These are phyloP conservation scores for Remersonia thermophila DNA, from an alignment of 2,329 filamentous ascomycete genomes.

Conservation along the genomic window DNA sequence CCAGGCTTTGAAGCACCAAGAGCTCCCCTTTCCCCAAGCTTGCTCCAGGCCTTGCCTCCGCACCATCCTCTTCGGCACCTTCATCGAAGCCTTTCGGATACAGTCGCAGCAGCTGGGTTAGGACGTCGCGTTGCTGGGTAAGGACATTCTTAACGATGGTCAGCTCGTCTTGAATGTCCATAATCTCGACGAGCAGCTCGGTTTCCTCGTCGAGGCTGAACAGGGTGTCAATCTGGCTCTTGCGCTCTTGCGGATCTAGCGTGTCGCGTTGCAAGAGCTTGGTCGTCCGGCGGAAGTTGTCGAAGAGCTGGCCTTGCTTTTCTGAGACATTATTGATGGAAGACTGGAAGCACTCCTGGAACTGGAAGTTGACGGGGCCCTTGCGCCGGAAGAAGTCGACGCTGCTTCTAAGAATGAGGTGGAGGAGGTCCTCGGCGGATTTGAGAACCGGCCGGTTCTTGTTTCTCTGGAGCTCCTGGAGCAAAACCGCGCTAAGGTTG, in stretches of 20 bases:
- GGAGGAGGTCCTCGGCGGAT: conserved; percentile 5
- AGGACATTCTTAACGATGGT: conserved; percentile 9
- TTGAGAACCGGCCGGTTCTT: conserved; percentile 7
- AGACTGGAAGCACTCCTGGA: conserved; percentile 9
- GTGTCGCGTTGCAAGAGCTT: conserved; percentile 3
- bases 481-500: conserved; percentile 6
- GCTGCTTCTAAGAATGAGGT: conserved; percentile 6
- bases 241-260: conserved; percentile 5
- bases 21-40: conserved; percentile 5
- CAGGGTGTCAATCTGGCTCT: conserved; percentile 5
- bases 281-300: conserved; percentile 5
- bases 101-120: conserved; percentile 3
- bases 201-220: conserved; percentile 8
- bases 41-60: background rate
- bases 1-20: conserved; percentile 5
- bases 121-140: conserved; percentile 3
- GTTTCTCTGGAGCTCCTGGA: conserved; percentile 6
- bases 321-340: conserved; percentile 9
- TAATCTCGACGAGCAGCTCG: conserved; percentile 8
- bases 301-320: conserved; percentile 4
- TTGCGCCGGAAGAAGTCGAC: conserved; percentile 7
- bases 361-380: conserved; percentile 3
- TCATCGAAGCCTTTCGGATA: conserved; percentile 5
- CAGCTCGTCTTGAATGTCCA: conserved; percentile 10
- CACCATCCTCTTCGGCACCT: background rate